phyloP scores from a whole-genome alignment of 2,329 filamentous ascomycete genomes.

The Calonectria leucothoes region DNA sequence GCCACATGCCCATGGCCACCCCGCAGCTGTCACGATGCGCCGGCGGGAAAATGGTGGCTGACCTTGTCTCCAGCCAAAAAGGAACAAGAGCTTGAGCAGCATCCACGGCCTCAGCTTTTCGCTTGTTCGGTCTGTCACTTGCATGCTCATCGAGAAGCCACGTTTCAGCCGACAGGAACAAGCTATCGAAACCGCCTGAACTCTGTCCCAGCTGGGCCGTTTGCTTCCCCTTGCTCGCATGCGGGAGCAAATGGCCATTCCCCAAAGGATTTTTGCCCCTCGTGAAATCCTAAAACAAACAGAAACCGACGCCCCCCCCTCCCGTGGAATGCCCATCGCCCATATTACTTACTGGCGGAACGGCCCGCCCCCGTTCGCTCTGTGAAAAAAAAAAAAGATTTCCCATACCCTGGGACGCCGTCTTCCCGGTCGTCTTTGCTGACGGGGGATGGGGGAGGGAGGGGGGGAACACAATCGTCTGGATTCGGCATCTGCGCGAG shows the following conservation, averaged over 20 bases:
- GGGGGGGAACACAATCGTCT: too few relatives aligned
- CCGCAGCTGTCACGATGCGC: not conserved
- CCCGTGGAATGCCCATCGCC: not conserved
- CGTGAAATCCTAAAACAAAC: not conserved
- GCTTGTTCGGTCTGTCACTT: not conserved
- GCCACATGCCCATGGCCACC: not conserved
- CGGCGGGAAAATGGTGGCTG: not conserved
- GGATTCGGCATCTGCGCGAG: not conserved
- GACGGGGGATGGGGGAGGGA: too few relatives aligned
- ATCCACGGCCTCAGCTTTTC: not conserved
- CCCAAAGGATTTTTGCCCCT: not conserved
- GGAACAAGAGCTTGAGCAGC: not conserved
- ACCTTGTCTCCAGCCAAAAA: not conserved
- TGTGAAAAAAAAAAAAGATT: too few relatives aligned
- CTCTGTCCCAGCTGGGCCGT: not conserved
- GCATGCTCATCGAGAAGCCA: not conserved
- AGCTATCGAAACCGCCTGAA: not conserved
- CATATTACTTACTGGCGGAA: constrained; percentile 2
- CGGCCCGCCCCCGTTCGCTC: constrained; percentile 1
- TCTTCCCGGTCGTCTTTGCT: not conserved
- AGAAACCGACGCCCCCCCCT: not conserved
- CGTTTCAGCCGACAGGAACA: not conserved
- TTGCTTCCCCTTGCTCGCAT: not conserved
- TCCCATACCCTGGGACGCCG: not conserved
- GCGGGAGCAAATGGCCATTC: not conserved